phyloP scores from a whole-genome alignment of 345 rosid genomes.

The Eucalyptus albens region DNA sequence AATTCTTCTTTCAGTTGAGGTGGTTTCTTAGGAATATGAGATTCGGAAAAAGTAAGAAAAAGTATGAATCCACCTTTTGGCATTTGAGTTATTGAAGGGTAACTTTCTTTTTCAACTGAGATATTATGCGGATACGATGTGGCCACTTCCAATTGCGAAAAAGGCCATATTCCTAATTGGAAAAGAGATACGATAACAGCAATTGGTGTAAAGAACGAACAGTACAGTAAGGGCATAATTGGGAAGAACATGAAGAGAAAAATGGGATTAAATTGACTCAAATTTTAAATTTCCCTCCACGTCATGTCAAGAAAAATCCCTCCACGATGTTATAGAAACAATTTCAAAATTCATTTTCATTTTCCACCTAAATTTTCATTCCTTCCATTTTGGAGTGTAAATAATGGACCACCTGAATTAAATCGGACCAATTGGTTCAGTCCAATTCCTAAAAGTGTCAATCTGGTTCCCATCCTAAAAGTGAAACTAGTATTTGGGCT shows the following conservation, averaged over 20 bases:
- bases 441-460: rapidly evolving
- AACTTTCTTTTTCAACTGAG: not conserved
- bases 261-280: not conserved
- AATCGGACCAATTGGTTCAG: rapidly evolving
- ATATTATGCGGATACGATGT: not conserved
- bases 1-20: not conserved
- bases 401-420: rapidly evolving
- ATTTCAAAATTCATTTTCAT: not conserved
- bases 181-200: not conserved
- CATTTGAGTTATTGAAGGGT: not conserved
- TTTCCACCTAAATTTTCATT: not conserved
- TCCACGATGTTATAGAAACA: not conserved
- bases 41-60: not conserved
- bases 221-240: not conserved
- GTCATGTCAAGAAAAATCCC: not conserved
- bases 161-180: not conserved
- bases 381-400: not conserved
- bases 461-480: rapidly evolving
- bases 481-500: rapidly evolving
- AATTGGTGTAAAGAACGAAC: not conserved
- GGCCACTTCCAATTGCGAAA: not conserved
- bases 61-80: not conserved
- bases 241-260: not conserved
- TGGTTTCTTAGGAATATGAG: not conserved
- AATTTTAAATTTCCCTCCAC: not conserved